phyloP scores from a whole-genome alignment of 225 moss, liverwort and hornwort genomes.

The Thuidium tamariscinum region DNA sequence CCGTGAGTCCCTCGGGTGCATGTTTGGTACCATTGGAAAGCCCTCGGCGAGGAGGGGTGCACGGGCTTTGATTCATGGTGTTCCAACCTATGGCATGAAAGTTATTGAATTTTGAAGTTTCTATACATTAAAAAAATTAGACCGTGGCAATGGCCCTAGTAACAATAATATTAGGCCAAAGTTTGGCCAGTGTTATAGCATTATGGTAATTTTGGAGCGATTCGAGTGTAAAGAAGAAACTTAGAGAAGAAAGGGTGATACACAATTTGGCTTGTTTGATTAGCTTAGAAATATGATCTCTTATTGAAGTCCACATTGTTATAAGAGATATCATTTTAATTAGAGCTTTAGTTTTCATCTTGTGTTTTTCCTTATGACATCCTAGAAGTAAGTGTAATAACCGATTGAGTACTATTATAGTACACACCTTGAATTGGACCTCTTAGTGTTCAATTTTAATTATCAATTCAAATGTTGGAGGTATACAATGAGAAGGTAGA shows the following conservation, averaged over 20 bases:
- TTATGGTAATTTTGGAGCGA: neutral
- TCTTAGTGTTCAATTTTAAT: neutral
- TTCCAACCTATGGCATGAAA: too few species aligned
- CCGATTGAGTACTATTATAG: too few species aligned
- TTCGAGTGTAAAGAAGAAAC: too few species aligned
- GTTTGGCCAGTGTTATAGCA: too few species aligned
- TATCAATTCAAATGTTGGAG: neutral
- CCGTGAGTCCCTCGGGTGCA: too few species aligned
- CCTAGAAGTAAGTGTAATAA: neutral
- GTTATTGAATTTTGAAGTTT: too few species aligned
- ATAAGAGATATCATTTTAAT: neutral
- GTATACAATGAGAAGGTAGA: neutral
- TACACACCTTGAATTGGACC: rapidly evolving
- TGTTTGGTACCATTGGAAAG: too few species aligned
- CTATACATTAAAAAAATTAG: too few species aligned
- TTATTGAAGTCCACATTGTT: neutral
- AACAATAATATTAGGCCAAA: neutral
- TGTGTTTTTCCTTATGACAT: neutral
- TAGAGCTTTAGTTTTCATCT: neutral
- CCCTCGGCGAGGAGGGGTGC: too few species aligned
- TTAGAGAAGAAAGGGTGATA: too few species aligned
- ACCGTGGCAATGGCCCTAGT: too few species aligned
- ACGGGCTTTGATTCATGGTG: too few species aligned
- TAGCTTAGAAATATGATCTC: neutral
- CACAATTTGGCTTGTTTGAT: neutral